Evolutionary conservation across 2,329 filamentous ascomycete species (phyloP).

Genomic region (Hirsutella rhossiliensis): DNA sequence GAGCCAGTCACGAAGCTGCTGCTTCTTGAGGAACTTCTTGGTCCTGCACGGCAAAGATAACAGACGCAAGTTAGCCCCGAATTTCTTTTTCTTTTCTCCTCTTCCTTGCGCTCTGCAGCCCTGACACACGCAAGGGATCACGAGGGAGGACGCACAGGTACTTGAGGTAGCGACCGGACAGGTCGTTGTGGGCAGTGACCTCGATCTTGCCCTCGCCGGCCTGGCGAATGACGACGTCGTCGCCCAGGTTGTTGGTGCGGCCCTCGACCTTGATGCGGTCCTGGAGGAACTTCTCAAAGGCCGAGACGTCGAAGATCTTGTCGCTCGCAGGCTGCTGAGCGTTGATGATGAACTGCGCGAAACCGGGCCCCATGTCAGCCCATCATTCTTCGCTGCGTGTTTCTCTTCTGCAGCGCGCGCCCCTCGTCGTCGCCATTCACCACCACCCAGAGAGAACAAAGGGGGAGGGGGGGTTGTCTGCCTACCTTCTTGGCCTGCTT

Average conservation of each 20-base stretch:
- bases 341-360: conserved; percentile 88
- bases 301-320: conserved; percentile 99
- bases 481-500: conserved; percentile 83
- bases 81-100: not conserved
- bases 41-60: conserved; percentile 53
- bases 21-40: conserved; percentile 99
- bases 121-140: too few species aligned
- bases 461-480: too few species aligned
- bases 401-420: too few species aligned
- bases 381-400: not conserved
- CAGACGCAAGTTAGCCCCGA: not conserved
- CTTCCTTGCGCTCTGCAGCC: not conserved
- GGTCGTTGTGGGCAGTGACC: conserved; percentile 93
- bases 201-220: conserved; percentile 94
- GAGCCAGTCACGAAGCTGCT: conserved; percentile 99
- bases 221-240: conserved; percentile 82
- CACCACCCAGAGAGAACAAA: not conserved
- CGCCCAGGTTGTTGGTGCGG: conserved; percentile 95
- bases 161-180: conserved; percentile 98
- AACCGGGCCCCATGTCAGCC: not conserved
- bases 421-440: conserved; percentile 5
- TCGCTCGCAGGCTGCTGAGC: conserved; percentile 94
- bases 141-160: conserved; percentile 63
- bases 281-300: conserved; percentile 99
- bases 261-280: conserved; percentile 99